These are phyloP conservation scores for Spiraea crenata DNA, from an alignment of 331 rosid species.

Conservation along the genomic window DNA sequence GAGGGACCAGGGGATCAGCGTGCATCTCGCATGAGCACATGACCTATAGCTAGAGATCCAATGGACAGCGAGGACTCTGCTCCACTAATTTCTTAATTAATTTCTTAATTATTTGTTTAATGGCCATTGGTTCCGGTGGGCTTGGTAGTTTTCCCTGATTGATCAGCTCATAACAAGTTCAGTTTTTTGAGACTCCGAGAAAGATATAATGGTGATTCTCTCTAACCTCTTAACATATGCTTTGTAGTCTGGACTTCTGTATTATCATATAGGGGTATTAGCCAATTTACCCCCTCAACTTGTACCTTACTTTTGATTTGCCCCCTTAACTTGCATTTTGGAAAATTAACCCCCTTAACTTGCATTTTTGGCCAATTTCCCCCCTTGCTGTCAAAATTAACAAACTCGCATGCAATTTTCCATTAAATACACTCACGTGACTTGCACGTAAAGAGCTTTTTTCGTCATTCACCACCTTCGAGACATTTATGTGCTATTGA, in stretches of 20 bases:
- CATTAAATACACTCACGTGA: no score
- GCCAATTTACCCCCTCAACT: no score
- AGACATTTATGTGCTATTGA: no score
- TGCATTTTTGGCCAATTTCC: no score
- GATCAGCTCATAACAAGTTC: background rate
- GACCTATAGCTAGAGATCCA: conserved; percentile 26
- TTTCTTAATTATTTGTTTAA: background rate
- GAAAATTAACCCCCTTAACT: no score
- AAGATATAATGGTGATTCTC: conserved; percentile 34
- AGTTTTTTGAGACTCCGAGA: conserved; percentile 31
- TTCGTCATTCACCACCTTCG: no score
- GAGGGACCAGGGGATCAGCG: conserved; percentile 52
- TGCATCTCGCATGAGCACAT: conserved; percentile 74
- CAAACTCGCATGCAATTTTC: no score
- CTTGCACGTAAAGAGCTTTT: no score
- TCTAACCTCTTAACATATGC: conserved; percentile 47
- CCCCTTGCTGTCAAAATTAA: no score
- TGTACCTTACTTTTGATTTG: no score
- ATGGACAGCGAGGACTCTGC: conserved; percentile 47
- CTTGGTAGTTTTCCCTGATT: conserved; percentile 17
- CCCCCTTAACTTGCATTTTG: no score
- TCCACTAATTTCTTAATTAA: conserved; percentile 14
- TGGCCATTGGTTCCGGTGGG: conserved; percentile 29
- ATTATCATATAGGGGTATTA: no score
- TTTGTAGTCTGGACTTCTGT: conserved; percentile 32